phyloP scores from a whole-genome alignment of 805 yeast genomes.

The Starmerella khaoyaiensis region DNA sequence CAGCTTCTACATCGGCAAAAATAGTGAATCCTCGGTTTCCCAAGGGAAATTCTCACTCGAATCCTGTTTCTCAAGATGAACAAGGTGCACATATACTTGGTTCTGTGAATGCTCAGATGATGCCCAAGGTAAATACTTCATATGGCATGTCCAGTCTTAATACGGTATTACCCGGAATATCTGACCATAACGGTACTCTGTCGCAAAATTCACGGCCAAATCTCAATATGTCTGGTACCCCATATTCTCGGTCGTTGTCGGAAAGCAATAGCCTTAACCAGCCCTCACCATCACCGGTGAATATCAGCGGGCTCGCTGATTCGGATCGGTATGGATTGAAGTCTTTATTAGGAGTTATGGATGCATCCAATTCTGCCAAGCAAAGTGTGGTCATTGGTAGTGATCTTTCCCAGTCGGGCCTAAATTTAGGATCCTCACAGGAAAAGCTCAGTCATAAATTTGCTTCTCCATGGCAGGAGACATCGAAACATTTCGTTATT shows the following conservation, averaged over 20 bases:
- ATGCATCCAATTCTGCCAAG: conserved; percentile 50
- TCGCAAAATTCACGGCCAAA: too few relatives aligned
- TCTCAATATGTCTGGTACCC: too few relatives aligned
- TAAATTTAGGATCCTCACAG: conserved; percentile 37
- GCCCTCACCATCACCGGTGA: too few relatives aligned
- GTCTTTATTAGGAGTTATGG: conserved; percentile 47
- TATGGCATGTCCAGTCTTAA: conserved; percentile 18
- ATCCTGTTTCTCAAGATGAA: not conserved
- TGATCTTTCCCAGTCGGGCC: conserved; percentile 54
- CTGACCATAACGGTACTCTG: not conserved
- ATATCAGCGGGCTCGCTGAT: too few relatives aligned
- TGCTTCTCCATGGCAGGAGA: conserved; percentile 92
- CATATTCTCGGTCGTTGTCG: too few relatives aligned
- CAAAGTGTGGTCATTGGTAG: conserved; percentile 61
- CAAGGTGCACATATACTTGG: conserved; percentile 16
- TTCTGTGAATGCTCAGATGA: conserved; percentile 19
- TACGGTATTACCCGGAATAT: conserved; percentile 19
- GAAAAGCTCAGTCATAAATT: conserved; percentile 46
- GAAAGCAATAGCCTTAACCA: too few relatives aligned
- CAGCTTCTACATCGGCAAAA: not conserved
- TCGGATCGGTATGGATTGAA: conserved; percentile 55
- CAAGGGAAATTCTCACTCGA: not conserved
- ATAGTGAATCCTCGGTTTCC: conserved; percentile 1
- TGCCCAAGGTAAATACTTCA: conserved; percentile 17
- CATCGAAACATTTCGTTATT: conserved; percentile 78